phyloP scores from a whole-genome alignment of 805 yeast genomes.

The Torulaspora delbrueckii region DNA sequence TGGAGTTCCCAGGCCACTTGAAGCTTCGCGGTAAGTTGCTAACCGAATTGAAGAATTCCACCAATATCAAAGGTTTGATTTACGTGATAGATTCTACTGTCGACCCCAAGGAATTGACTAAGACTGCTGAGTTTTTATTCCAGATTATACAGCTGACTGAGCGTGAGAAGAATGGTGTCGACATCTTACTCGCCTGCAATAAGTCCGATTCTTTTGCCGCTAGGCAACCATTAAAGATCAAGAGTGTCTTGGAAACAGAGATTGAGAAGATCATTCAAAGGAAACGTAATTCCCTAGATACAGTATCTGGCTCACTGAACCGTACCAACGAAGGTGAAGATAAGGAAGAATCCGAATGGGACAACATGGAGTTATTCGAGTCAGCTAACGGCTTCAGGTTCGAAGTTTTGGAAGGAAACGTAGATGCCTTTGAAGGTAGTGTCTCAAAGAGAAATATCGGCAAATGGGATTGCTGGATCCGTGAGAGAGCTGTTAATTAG shows the following conservation, averaged over 20 bases:
- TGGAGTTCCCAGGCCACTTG: constrained; percentile 87
- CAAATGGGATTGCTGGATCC: constrained; percentile 75
- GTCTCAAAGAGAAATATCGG: constrained; percentile 51
- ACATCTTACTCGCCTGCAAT: constrained; percentile 74
- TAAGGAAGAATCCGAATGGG: constrained; percentile 18
- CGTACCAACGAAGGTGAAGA: constrained; percentile 9
- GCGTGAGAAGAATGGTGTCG: constrained; percentile 58
- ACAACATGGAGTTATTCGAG: constrained; percentile 4
- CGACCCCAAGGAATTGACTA: constrained; percentile 44
- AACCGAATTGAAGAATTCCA: constrained; percentile 43
- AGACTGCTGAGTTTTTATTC: constrained; percentile 55
- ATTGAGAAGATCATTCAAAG: constrained; percentile 49
- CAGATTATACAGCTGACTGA: constrained; percentile 61
- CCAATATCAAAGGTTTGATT: constrained; percentile 58
- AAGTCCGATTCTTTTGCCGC: constrained; percentile 83
- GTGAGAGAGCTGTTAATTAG: constrained; percentile 61
- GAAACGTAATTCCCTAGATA: constrained; percentile 43
- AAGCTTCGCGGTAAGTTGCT: constrained; percentile 58
- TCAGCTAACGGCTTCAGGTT: constrained; percentile 49
- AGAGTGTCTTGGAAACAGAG: constrained; percentile 56
- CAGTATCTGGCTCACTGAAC: constrained; percentile 33
- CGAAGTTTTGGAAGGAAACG: constrained; percentile 64
- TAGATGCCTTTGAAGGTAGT: constrained; percentile 70
- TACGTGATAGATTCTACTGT: constrained; percentile 74
- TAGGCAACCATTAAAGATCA: constrained; percentile 61